These are phyloP conservation scores for Cutaneotrichosporon daszewskae DNA, from an alignment of 1,284 basidiomycete species.

Conservation along the genomic window DNA sequence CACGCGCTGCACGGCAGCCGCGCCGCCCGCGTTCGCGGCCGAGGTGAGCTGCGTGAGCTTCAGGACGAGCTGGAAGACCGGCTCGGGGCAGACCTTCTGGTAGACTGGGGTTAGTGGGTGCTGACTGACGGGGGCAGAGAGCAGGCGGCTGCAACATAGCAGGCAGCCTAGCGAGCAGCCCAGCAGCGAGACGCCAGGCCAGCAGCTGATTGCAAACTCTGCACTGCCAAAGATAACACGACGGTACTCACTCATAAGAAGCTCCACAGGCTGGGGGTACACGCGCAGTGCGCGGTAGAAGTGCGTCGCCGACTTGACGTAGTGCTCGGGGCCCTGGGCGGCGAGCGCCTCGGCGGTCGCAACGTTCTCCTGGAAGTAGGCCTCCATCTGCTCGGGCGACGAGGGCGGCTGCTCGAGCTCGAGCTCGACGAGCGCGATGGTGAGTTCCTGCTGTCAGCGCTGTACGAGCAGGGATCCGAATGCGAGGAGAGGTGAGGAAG, in stretches of 20 bases:
- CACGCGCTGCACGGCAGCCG: conserved; percentile 2
- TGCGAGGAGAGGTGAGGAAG: too few species aligned
- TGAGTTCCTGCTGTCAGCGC: conserved; percentile 14
- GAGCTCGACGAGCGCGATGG: conserved; percentile 25
- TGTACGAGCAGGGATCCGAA: background rate
- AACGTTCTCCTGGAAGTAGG: conserved; percentile 87
- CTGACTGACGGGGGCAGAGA: too few species aligned
- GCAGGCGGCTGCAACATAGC: too few species aligned
- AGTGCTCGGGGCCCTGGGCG: conserved; percentile 65
- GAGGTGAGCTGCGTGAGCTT: conserved; percentile 57
- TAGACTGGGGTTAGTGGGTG: conserved; percentile 54
- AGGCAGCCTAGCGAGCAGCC: too few species aligned
- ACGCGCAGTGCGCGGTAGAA: conserved; percentile 93
- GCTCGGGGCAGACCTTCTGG: conserved; percentile 80
- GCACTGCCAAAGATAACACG: background rate
- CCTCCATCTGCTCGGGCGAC: conserved; percentile 68
- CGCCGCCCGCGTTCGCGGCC: conserved; percentile 10
- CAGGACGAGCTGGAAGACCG: conserved; percentile 86
- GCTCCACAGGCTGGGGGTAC: conserved; percentile 87
- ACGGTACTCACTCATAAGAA: conserved; percentile 59
- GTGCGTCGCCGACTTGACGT: conserved; percentile 74
- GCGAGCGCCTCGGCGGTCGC: conserved; percentile 79
- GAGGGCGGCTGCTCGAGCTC: conserved; percentile 54
- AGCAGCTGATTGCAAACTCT: too few species aligned
- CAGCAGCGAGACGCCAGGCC: too few species aligned